These are phyloP conservation scores for Scleroderma bovista DNA, from an alignment of 768 basidiomycete genomes.

Conservation along the genomic window DNA sequence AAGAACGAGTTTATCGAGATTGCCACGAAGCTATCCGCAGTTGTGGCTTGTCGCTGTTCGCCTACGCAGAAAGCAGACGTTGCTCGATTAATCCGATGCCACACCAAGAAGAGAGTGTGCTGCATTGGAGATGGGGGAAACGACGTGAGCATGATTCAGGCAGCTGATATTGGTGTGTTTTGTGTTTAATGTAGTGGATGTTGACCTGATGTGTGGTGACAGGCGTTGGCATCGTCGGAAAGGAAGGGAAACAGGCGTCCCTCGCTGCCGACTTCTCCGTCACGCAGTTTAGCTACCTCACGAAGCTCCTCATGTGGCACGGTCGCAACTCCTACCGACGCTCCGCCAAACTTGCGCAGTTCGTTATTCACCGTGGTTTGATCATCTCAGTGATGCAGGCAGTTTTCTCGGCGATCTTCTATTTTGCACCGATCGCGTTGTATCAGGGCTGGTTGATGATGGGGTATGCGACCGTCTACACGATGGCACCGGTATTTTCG, in stretches of 20 bases:
- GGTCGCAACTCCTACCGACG: slow-evolving; percentile 98
- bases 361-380: slow-evolving; percentile 95
- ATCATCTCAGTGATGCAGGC: slow-evolving; percentile 99
- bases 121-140: slow-evolving; percentile 99
- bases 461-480: slow-evolving; percentile 93
- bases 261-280: slow-evolving; percentile 99
- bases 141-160: slow-evolving; percentile 99
- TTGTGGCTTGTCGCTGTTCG: slow-evolving; percentile 96
- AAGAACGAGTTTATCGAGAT: slow-evolving; percentile 94
- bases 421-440: slow-evolving; percentile 92
- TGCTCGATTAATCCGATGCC: slow-evolving; percentile 82
- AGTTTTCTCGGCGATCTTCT: slow-evolving; percentile 89
- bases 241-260: slow-evolving; percentile 98
- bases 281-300: slow-evolving; percentile 92
- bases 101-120: slow-evolving; percentile 93
- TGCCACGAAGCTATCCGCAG: slow-evolving; percentile 91
- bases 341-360: slow-evolving; percentile 95
- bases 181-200: background rate
- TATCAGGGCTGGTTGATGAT: slow-evolving; percentile 99
- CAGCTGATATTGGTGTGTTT: slow-evolving; percentile 90
- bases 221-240: slow-evolving; percentile 98
- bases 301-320: slow-evolving; percentile 97
- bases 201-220: background rate
- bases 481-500: slow-evolving; percentile 98
- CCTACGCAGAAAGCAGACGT: slow-evolving; percentile 99